Evolutionary conservation across 192 early-diverging fungal genomes (phyloP).

Genomic region (Allomyces arbusculus): DNA sequence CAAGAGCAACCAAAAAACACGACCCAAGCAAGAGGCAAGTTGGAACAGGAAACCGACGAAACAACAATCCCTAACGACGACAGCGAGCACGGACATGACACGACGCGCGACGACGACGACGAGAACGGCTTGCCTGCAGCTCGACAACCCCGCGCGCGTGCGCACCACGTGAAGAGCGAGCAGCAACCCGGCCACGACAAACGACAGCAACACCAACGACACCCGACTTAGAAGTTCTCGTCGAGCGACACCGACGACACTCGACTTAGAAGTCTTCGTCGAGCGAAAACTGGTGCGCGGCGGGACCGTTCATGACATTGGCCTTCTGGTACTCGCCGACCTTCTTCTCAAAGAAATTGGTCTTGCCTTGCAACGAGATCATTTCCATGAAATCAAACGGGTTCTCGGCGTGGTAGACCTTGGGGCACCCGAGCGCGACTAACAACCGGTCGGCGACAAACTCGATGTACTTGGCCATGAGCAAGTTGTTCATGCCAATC

Average conservation of each 20-base stretch:
- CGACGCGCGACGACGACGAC: too few species aligned
- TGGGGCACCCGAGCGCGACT: slow-evolving; percentile 66
- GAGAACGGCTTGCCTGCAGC: too few species aligned
- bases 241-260: slow-evolving; percentile 26
- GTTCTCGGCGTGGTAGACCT: slow-evolving; percentile 68
- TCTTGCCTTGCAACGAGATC: slow-evolving; percentile 95
- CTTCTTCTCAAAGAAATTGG: slow-evolving; percentile 96
- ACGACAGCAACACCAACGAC: too few species aligned
- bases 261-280: slow-evolving; percentile 59
- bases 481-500: slow-evolving; percentile 87
- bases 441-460: slow-evolving; percentile 92
- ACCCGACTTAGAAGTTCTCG: slow-evolving; percentile 48
- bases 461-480: slow-evolving; percentile 96
- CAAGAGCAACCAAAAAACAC: too few species aligned
- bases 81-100: too few species aligned
- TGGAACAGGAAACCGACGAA: too few species aligned
- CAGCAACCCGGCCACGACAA: too few species aligned
- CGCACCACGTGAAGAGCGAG: too few species aligned
- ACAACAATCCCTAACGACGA: too few species aligned
- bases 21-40: too few species aligned
- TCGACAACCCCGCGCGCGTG: too few species aligned
- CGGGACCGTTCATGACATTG: slow-evolving; percentile 47
- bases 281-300: slow-evolving; percentile 49
- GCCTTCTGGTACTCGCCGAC: slow-evolving; percentile 92
- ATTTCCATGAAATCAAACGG: slow-evolving; percentile 99